A percentile compares a stretch with the other conserved stretches of the same genome.
phyloP scores from a whole-genome alignment of 2,329 filamentous ascomycete genomes.

The Stemphylium beticola region DNA sequence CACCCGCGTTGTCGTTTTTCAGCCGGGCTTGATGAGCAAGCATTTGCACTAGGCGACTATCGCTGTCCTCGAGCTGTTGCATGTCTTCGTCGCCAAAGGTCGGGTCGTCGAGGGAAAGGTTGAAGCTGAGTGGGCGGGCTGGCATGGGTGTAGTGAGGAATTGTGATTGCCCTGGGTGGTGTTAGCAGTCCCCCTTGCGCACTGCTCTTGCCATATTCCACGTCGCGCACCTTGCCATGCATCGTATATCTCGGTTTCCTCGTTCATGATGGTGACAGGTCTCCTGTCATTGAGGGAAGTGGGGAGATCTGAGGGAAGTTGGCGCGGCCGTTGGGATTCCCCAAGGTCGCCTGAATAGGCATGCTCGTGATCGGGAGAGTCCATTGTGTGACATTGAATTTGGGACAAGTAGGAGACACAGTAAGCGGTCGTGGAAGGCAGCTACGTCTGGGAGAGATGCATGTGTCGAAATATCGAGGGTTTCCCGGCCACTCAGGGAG shows the following conservation, averaged over 20 bases:
- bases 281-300: constrained; percentile 89
- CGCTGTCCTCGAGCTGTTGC: constrained; percentile 72
- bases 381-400: constrained; percentile 44
- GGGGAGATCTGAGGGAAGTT: constrained; percentile 83
- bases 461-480: constrained; percentile 17
- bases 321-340: constrained; percentile 43
- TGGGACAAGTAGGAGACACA: neutral
- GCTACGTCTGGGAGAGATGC: constrained; percentile 12
- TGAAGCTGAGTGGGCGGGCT: constrained; percentile 84
- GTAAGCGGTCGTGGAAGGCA: neutral
- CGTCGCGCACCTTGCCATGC: constrained; percentile 87
- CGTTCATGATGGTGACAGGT: constrained; percentile 68
- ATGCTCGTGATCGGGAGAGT: constrained; percentile 44
- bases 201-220: constrained; percentile 4
- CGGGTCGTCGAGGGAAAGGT: constrained; percentile 80
- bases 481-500: constrained; percentile 7
- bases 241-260: constrained; percentile 97
- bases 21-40: constrained; percentile 91
- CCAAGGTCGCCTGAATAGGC: constrained; percentile 42
- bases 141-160: constrained; percentile 87
- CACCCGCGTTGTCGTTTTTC: constrained; percentile 70
- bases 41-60: constrained; percentile 92
- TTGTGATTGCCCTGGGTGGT: constrained; percentile 80
- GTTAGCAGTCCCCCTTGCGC: neutral
- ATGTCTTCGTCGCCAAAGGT: constrained; percentile 72